Conservation (phyloP, 2,329 filamentous ascomycete species). For the Mollisiaceae sp. region DNA sequence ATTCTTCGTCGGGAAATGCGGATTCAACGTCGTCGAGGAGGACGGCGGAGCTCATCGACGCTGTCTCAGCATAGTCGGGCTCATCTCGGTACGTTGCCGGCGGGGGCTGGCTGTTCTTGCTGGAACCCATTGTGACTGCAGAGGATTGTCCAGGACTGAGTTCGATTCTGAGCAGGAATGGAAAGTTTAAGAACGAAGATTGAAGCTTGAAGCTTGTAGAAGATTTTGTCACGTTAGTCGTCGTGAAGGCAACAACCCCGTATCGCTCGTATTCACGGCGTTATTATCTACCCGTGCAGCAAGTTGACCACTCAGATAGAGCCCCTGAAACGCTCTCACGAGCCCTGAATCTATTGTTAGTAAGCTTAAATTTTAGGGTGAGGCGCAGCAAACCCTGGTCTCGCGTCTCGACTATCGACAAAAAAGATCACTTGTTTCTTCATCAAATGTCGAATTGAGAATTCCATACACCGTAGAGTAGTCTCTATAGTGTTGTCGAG, state of each 20-base stretch:
- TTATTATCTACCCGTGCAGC: neutral
- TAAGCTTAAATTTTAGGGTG: neutral
- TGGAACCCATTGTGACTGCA: slow-evolving; percentile 14
- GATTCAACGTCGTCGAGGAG: slow-evolving; percentile 29
- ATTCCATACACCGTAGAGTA: neutral
- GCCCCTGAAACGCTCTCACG: neutral
- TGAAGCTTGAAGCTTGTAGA: neutral
- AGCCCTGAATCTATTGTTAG: slow-evolving; percentile 8
- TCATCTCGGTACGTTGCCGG: slow-evolving; percentile 24
- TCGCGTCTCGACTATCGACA: neutral
- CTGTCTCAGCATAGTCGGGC: slow-evolving; percentile 28
- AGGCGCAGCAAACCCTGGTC: neutral
- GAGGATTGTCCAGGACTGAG: neutral
- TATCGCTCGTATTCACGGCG: slow-evolving; percentile 5
- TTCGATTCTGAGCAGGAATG: neutral
- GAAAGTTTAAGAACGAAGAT: neutral
- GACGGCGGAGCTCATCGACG: slow-evolving; percentile 30
- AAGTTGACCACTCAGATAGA: neutral
- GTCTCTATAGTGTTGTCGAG: neutral
- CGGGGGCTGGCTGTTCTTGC: slow-evolving; percentile 12
- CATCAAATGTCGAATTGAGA: neutral
- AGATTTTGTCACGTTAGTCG: neutral
- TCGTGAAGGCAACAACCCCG: neutral
- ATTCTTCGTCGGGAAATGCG: slow-evolving; percentile 27
- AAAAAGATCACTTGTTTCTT: neutral